Conservation (phyloP, 352 stramenopile species). For the Phytophthora cryptogea region DNA sequence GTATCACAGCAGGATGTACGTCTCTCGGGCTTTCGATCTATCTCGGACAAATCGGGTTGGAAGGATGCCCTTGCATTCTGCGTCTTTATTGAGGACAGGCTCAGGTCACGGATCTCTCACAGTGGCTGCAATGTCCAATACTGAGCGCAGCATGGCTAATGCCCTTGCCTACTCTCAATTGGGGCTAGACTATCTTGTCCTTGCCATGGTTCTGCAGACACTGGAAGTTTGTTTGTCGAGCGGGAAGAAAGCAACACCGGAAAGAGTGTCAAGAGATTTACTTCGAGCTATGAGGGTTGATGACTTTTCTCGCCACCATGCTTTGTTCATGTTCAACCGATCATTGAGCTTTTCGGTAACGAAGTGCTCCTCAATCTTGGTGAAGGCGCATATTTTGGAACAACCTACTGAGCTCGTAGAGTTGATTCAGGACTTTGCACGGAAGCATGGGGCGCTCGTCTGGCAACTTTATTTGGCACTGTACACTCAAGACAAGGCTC, state of each 20-base stretch:
- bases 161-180: slow-evolving; percentile 81
- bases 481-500: slow-evolving; percentile 82
- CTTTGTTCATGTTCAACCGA: slow-evolving; percentile 86
- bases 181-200: slow-evolving; percentile 81
- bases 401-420: slow-evolving; percentile 87
- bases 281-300: slow-evolving; percentile 85
- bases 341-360: slow-evolving; percentile 85
- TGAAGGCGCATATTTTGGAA: slow-evolving; percentile 88
- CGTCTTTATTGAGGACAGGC: slow-evolving; percentile 29
- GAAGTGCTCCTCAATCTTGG: slow-evolving; percentile 86
- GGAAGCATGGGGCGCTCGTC: slow-evolving; percentile 81
- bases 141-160: slow-evolving; percentile 78
- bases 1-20: slow-evolving; percentile 82
- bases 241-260: slow-evolving; percentile 84
- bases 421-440: slow-evolving; percentile 84
- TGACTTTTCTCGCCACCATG: slow-evolving; percentile 86
- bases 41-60: slow-evolving; percentile 79
- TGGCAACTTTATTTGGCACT: slow-evolving; percentile 87
- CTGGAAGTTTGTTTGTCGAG: slow-evolving; percentile 87
- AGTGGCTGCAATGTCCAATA: slow-evolving; percentile 48
- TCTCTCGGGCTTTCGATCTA: slow-evolving; percentile 81
- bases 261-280: slow-evolving; percentile 73
- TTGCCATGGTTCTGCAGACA: slow-evolving; percentile 77
- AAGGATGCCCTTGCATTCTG: slow-evolving; percentile 37
- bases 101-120: slow-evolving; percentile 27